These are phyloP conservation scores for Physcomitrium patens DNA, from an alignment of 225 moss, liverwort and hornwort genomes.

Conservation along the genomic window DNA sequence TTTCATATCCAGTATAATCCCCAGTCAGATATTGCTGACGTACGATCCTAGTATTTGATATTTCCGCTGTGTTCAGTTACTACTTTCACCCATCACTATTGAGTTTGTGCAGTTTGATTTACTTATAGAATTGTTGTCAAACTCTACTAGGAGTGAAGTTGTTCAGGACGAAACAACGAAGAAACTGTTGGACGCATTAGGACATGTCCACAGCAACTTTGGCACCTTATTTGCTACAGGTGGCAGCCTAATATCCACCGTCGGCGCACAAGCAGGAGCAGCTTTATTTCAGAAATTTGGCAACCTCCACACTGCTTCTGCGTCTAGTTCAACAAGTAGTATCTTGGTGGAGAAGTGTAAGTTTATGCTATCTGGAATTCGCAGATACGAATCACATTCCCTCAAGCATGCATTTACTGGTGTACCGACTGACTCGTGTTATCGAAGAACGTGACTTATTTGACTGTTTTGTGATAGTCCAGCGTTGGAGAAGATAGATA, in stretches of 20 bases:
- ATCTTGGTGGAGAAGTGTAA: slow-evolving; percentile 19
- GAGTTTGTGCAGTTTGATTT: not conserved
- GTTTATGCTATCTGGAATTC: not conserved
- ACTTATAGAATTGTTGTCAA: not conserved
- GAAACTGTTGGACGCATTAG: slow-evolving; percentile 38
- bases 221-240: too few relatives aligned
- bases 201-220: slow-evolving; percentile 21
- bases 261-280: slow-evolving; percentile 38
- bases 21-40: not conserved
- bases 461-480: slow-evolving; percentile 11
- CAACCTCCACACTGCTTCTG: slow-evolving; percentile 26
- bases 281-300: slow-evolving; percentile 37
- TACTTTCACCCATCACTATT: not conserved
- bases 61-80: not conserved
- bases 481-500: slow-evolving; percentile 12
- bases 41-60: not conserved
- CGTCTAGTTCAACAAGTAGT: slow-evolving; percentile 16
- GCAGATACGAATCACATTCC: not conserved
- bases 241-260: slow-evolving; percentile 29
- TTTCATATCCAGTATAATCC: not conserved
- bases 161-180: slow-evolving; percentile 44
- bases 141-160: slow-evolving; percentile 37
- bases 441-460: not conserved
- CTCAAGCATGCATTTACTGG: not conserved
- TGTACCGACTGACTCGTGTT: not conserved